Conservation (phyloP, 2,329 filamentous ascomycete species). For the Neofusicoccum kwambonambiense region DNA sequence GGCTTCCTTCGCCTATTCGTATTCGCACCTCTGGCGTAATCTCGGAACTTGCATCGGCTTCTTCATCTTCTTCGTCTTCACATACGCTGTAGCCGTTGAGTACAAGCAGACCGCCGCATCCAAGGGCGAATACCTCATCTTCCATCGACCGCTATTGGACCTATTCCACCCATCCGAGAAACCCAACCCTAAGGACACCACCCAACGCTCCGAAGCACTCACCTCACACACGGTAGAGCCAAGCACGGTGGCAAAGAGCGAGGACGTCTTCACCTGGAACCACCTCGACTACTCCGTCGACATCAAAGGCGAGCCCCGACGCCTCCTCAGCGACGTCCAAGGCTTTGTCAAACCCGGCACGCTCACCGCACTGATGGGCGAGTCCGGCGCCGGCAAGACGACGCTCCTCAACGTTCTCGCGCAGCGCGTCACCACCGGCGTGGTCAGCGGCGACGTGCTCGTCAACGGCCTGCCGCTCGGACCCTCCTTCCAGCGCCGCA, state of each 20-base stretch:
- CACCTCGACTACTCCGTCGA: slow-evolving; percentile 53
- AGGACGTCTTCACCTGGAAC: slow-evolving; percentile 66
- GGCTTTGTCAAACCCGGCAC: slow-evolving; percentile 58
- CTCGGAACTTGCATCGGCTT: slow-evolving; percentile 67
- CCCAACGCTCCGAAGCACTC: no score
- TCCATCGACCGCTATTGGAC: slow-evolving; percentile 44
- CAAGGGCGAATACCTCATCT: slow-evolving; percentile 69
- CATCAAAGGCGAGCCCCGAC: slow-evolving; percentile 50
- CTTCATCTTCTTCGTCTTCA: slow-evolving; percentile 60
- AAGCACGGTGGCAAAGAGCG: neutral
- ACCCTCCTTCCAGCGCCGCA: slow-evolving; percentile 37
- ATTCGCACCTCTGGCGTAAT: slow-evolving; percentile 57
- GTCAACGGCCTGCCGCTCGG: slow-evolving; percentile 38
- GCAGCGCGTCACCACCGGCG: slow-evolving; percentile 35
- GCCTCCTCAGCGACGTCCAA: slow-evolving; percentile 54
- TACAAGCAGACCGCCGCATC: slow-evolving; percentile 45
- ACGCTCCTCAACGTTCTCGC: slow-evolving; percentile 39
- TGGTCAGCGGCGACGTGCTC: slow-evolving; percentile 40
- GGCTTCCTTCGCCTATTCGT: slow-evolving; percentile 36
- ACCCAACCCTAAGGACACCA: neutral
- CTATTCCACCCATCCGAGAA: slow-evolving; percentile 43
- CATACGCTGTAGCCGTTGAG: slow-evolving; percentile 65
- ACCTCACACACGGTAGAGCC: no score
- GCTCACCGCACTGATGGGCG: slow-evolving; percentile 47
- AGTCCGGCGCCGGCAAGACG: slow-evolving; percentile 40